phyloP scores from a whole-genome alignment of 805 yeast genomes.

The Zygotorulaspora sp. region DNA sequence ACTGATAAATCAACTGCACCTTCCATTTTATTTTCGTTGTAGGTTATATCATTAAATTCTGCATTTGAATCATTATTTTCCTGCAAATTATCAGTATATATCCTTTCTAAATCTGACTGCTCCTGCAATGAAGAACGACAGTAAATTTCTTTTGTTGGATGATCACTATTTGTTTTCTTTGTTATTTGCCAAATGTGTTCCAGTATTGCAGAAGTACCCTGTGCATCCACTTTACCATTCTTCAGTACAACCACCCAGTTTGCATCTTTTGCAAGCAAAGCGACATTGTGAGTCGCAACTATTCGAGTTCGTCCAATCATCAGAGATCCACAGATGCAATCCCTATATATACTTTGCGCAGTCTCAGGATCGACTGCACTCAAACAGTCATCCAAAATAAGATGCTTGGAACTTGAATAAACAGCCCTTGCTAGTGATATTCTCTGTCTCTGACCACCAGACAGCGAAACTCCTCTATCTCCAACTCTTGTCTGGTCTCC shows the following conservation, averaged over 20 bases:
- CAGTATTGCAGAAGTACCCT: constrained; percentile 66
- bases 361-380: constrained; percentile 95
- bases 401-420: constrained; percentile 77
- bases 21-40: constrained; percentile 71
- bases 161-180: constrained; percentile 57
- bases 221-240: constrained; percentile 67
- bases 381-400: constrained; percentile 83
- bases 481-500: constrained; percentile 68
- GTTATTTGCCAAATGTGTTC: constrained; percentile 67
- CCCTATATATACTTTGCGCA: constrained; percentile 78
- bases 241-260: constrained; percentile 69
- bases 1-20: constrained; percentile 72
- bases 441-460: constrained; percentile 89
- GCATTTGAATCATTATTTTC: constrained; percentile 39
- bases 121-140: constrained; percentile 24
- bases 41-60: constrained; percentile 59
- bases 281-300: constrained; percentile 84
- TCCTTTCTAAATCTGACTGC: constrained; percentile 33
- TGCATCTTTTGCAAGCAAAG: constrained; percentile 73
- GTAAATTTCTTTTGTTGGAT: constrained; percentile 41
- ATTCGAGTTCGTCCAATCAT: constrained; percentile 77
- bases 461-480: constrained; percentile 44
- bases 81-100: constrained; percentile 36
- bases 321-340: constrained; percentile 76
- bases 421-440: constrained; percentile 79